Percentiles rank a stretch among this genome's conserved stretches.
Conservation (phyloP, 805 yeast genomes). For the Pichia kluyveri region DNA sequence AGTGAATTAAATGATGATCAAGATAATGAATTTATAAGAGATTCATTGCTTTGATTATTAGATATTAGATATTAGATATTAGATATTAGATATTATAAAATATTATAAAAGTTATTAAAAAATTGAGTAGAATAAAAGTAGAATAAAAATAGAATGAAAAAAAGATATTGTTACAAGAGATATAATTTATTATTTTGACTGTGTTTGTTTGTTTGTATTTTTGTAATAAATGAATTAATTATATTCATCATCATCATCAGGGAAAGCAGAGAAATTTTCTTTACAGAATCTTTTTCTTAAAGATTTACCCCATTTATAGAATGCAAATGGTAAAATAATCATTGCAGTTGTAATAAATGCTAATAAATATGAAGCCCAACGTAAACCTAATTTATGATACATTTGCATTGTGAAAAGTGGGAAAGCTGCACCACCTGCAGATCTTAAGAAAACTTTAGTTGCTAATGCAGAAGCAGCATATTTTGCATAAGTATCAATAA, state of each 20-base stretch:
- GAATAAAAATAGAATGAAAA: too few species aligned
- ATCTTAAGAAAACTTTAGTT: constrained; percentile 70
- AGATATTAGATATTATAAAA: background rate
- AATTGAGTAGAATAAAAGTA: background rate
- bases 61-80: background rate
- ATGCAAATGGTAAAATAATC: constrained; percentile 64
- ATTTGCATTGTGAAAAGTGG: constrained; percentile 75
- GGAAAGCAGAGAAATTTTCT: constrained; percentile 44
- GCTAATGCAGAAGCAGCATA: constrained; percentile 77
- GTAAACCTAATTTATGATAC: constrained; percentile 64
- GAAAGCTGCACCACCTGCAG: constrained; percentile 83
- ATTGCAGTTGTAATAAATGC: constrained; percentile 73
- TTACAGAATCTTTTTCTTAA: constrained; percentile 60
- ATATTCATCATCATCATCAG: constrained; percentile 9
- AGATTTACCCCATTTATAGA: constrained; percentile 55
- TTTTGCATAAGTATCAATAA: constrained; percentile 81
- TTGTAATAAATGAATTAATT: too few species aligned
- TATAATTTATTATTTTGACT: too few species aligned
- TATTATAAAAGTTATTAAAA: background rate
- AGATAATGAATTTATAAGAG: too few species aligned
- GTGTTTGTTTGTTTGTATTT: too few species aligned
- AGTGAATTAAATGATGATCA: background rate
- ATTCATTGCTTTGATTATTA: too few species aligned
- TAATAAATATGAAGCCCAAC: constrained; percentile 75
- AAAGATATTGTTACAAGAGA: too few species aligned